These are phyloP conservation scores for Solanum chacoense DNA, from an alignment of 305 asterid genomes.

Conservation along the genomic window DNA sequence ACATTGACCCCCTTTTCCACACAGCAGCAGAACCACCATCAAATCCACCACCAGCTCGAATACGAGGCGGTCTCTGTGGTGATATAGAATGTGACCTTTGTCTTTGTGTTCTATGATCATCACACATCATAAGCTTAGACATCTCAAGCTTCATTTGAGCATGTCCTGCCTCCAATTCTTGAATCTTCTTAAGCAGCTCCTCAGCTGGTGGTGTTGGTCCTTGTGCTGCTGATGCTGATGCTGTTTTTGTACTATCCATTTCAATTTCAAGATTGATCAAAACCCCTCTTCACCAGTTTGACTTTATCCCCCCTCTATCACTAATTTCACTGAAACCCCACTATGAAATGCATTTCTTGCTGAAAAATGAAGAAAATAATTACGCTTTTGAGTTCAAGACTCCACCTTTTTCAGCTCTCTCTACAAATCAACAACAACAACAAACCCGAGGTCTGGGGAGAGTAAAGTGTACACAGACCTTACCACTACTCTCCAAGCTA, in stretches of 20 bases:
- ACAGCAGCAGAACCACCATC: conserved; percentile 31
- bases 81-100: conserved; percentile 82
- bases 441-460: not conserved
- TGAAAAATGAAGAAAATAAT: not conserved
- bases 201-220: conserved; percentile 53
- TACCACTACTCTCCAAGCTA: not conserved
- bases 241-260: conserved; percentile 22
- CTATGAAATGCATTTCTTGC: not conserved
- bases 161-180: conserved; percentile 76
- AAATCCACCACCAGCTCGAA: conserved; percentile 19
- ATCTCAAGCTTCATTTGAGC: conserved; percentile 82
- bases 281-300: not conserved
- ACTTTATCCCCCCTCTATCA: not conserved
- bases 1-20: conserved; percentile 44
- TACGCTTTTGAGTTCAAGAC: not conserved
- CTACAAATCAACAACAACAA: not conserved
- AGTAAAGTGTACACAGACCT: not conserved
- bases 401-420: not conserved
- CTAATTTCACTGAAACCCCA: not conserved
- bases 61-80: conserved; percentile 50
- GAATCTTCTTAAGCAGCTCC: conserved; percentile 82
- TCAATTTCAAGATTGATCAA: not conserved
- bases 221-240: conserved; percentile 14
- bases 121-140: conserved; percentile 46
- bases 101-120: conserved; percentile 19